Percentiles rank a stretch among this genome's conserved stretches.
phyloP scores from a whole-genome alignment of 768 basidiomycete genomes.

The Phylloporus arenicola region DNA sequence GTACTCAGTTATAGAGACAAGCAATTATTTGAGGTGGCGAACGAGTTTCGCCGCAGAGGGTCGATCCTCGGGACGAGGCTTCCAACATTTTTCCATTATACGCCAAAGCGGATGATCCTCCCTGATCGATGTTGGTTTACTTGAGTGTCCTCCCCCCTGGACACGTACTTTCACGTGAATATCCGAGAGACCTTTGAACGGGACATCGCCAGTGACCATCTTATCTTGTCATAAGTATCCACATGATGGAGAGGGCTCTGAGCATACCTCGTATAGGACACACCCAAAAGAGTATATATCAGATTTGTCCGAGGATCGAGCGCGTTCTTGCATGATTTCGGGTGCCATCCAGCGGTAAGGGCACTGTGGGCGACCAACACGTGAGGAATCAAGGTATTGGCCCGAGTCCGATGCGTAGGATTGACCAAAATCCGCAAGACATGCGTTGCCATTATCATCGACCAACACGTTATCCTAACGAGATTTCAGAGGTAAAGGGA shows the following conservation, averaged over 20 bases:
- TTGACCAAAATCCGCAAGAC: slow-evolving; percentile 27
- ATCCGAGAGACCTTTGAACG: background rate
- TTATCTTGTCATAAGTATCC: background rate
- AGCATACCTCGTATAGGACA: background rate
- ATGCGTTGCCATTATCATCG: slow-evolving; percentile 8
- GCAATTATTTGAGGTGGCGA: background rate
- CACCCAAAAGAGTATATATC: slow-evolving; percentile 28
- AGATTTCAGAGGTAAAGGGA: background rate
- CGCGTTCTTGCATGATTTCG: slow-evolving; percentile 13
- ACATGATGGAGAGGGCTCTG: too few relatives aligned
- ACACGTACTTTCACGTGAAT: background rate
- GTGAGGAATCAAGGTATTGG: slow-evolving; percentile 19
- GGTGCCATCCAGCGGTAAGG: slow-evolving; percentile 26
- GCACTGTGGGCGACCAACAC: slow-evolving; percentile 10
- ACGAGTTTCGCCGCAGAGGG: slow-evolving; percentile 8
- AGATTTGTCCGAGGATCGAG: slow-evolving; percentile 9
- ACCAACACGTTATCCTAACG: slow-evolving; percentile 24
- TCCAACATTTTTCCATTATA: slow-evolving; percentile 10
- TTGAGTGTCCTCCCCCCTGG: background rate
- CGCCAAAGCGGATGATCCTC: slow-evolving; percentile 13
- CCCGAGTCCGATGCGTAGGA: slow-evolving; percentile 22
- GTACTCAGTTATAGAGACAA: too few relatives aligned
- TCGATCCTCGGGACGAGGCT: slow-evolving; percentile 1
- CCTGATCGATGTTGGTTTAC: slow-evolving; percentile 4
- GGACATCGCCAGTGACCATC: slow-evolving; percentile 16